Conservation (phyloP, 306 rosid species). For the Quercus aquifolioides region DNA sequence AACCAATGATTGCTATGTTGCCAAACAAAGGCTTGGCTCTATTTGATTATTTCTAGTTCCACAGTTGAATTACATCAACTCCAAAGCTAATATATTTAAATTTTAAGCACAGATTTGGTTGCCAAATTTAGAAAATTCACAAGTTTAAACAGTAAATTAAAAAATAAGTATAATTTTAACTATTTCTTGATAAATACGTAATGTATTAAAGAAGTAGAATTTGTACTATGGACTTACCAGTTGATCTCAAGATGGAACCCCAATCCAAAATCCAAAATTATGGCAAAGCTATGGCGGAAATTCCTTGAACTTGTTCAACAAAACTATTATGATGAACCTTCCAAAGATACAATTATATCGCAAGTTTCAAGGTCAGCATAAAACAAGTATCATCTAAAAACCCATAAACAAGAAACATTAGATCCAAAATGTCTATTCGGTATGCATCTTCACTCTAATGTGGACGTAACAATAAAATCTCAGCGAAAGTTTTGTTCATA, state of each 20-base stretch:
- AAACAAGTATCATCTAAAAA: background rate
- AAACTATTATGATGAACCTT: background rate
- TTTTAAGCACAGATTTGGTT: no score
- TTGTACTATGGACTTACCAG: background rate
- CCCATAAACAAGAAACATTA: background rate
- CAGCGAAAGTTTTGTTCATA: background rate
- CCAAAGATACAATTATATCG: background rate
- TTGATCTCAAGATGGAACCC: background rate
- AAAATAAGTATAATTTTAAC: background rate
- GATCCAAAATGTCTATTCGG: no score
- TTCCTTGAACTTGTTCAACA: background rate
- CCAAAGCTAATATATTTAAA: no score
- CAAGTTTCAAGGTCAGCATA: background rate
- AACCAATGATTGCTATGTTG: no score
- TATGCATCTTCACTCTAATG: background rate
- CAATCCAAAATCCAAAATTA: background rate
- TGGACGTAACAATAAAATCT: background rate
- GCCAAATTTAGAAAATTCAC: no score
- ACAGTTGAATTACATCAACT: no score
- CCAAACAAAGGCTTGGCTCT: no score
- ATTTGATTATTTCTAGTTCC: no score
- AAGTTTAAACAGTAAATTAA: background rate
- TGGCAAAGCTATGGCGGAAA: background rate
- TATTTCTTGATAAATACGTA: no score
- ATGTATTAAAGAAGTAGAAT: background rate